Percentiles rank a stretch among this genome's conserved stretches.
These are phyloP conservation scores for Starmerella roubikii DNA, from an alignment of 805 yeast species.

Conservation along the genomic window DNA sequence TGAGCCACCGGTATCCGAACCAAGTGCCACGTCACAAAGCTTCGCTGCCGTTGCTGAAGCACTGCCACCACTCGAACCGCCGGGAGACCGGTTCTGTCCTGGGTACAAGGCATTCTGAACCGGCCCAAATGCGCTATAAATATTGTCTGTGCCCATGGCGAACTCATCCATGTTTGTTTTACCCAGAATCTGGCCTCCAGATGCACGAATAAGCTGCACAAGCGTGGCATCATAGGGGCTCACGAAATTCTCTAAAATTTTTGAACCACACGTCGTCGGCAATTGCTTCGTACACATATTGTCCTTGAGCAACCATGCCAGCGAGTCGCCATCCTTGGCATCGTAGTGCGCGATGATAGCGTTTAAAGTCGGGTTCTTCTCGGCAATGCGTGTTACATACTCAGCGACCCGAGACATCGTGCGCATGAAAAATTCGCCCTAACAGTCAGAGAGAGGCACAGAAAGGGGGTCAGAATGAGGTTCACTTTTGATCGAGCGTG, in stretches of 20 bases:
- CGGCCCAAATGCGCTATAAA: constrained; percentile 25
- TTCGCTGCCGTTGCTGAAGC: constrained; percentile 81
- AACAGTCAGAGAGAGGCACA: not conserved
- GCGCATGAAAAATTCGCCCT: constrained; percentile 1
- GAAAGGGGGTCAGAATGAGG: too few relatives aligned
- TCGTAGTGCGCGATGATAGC: constrained; percentile 23
- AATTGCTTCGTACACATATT: constrained; percentile 54
- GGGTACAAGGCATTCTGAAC: constrained; percentile 32
- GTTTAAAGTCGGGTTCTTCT: constrained; percentile 17
- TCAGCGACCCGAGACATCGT: constrained; percentile 4
- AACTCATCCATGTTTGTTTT: constrained; percentile 92
- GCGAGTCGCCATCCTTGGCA: constrained; percentile 2
- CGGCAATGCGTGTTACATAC: constrained; percentile 5
- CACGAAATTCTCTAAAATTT: constrained; percentile 39
- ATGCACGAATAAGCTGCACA: constrained; percentile 36
- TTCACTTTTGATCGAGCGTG: too few relatives aligned
- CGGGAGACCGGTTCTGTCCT: constrained; percentile 36
- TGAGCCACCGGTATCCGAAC: constrained; percentile 97
- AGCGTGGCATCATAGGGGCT: constrained; percentile 81
- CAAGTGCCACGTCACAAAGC: constrained; percentile 61
- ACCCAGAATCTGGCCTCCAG: constrained; percentile 45
- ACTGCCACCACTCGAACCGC: constrained; percentile 94
- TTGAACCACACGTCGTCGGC: constrained; percentile 72
- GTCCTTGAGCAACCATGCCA: constrained; percentile 52
- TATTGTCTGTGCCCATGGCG: constrained; percentile 69